Conservation (phyloP, 192 early-diverging fungal species). For the Phycomyces nitens region DNA sequence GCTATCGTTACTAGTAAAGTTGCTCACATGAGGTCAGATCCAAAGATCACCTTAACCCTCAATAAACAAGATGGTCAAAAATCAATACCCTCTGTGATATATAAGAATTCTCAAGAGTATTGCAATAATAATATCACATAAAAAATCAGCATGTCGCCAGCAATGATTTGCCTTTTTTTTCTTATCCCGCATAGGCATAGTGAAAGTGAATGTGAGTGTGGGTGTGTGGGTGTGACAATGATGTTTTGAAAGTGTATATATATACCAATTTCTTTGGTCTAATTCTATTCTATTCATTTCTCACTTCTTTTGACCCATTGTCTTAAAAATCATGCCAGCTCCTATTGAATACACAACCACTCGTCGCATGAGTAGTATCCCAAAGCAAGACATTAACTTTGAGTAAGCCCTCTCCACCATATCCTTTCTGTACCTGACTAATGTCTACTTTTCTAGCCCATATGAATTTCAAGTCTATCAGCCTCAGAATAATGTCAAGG, state of each 20-base stretch:
- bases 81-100: too few species aligned
- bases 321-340: conserved; percentile 28
- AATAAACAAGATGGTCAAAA: too few species aligned
- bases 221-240: too few species aligned
- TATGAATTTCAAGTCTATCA: conserved; percentile 32
- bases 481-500: conserved; percentile 20
- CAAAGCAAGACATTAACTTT: conserved; percentile 35
- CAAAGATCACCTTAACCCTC: background rate
- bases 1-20: background rate
- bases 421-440: conserved; percentile 1
- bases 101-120: too few species aligned
- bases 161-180: too few species aligned
- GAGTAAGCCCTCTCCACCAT: conserved; percentile 25
- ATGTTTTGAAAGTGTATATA: too few species aligned
- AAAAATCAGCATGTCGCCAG: too few species aligned
- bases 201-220: too few species aligned
- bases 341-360: conserved; percentile 29
- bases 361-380: conserved; percentile 32
- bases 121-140: too few species aligned
- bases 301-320: conserved; percentile 1
- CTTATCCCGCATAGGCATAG: too few species aligned
- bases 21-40: conserved; percentile 3
- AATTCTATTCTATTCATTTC: conserved; percentile 2
- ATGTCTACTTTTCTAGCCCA: conserved; percentile 8
- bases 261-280: background rate